These are phyloP conservation scores for Paecilomyces formosus DNA, from an alignment of 2,329 filamentous ascomycete species.

Conservation along the genomic window DNA sequence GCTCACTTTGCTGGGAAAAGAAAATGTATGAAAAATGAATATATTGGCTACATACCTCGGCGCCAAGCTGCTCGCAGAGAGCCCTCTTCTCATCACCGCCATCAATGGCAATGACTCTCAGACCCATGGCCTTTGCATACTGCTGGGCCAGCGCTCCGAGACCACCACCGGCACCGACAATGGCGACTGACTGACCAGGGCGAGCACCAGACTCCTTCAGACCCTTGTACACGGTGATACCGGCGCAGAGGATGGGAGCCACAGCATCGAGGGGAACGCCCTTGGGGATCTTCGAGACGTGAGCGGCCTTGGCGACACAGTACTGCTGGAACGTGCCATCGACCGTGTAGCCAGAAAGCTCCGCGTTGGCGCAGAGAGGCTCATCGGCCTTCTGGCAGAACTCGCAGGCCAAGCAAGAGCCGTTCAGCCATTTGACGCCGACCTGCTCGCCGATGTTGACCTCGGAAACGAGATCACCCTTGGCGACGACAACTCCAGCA, in stretches of 20 bases:
- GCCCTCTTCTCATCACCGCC: constrained; percentile 70
- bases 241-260: constrained; percentile 74
- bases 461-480: constrained; percentile 68
- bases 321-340: constrained; percentile 94
- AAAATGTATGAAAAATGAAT: no score
- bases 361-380: constrained; percentile 67
- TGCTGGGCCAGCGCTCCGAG: constrained; percentile 74
- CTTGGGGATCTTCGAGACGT: constrained; percentile 75
- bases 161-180: constrained; percentile 81
- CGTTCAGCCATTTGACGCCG: constrained; percentile 89
- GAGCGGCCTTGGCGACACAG: constrained; percentile 74
- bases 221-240: constrained; percentile 84
- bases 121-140: constrained; percentile 85
- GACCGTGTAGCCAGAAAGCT: constrained; percentile 83
- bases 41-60: constrained; percentile 32
- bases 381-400: constrained; percentile 79
- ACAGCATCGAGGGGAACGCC: constrained; percentile 68
- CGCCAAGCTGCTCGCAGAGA: constrained; percentile 61
- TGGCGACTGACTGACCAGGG: constrained; percentile 70
- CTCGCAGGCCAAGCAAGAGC: constrained; percentile 72
- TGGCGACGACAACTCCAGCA: constrained; percentile 74
- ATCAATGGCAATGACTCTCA: constrained; percentile 74
- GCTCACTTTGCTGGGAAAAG: no score
- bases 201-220: constrained; percentile 71
- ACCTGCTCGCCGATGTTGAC: constrained; percentile 76